Percentiles rank a stretch among this genome's conserved stretches.
phyloP scores from a whole-genome alignment of 345 rosid genomes.

The Citrus inodora region DNA sequence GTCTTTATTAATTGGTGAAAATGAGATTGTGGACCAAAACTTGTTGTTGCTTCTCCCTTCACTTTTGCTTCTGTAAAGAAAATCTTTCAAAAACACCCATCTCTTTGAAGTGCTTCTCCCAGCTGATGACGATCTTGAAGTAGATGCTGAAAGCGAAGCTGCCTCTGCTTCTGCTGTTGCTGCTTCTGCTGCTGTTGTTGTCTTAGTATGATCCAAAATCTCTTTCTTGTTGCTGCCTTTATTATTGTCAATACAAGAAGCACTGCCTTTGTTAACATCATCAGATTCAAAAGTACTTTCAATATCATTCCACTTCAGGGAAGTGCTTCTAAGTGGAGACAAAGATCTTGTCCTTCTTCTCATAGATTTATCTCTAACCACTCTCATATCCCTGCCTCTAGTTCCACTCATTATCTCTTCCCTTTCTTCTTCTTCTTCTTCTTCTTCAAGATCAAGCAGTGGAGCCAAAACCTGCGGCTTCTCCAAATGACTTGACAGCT shows the following conservation, averaged over 20 bases:
- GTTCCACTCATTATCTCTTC: neutral
- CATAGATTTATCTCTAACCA: slow-evolving; percentile 55
- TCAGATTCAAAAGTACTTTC: slow-evolving; percentile 8
- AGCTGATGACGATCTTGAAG: slow-evolving; percentile 83
- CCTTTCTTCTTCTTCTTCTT: slow-evolving; percentile 38
- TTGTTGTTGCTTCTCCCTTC: slow-evolving; percentile 88
- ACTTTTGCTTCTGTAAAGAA: slow-evolving; percentile 79
- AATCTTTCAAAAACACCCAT: slow-evolving; percentile 90
- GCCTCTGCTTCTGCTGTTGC: slow-evolving; percentile 11
- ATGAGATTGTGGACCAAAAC: slow-evolving; percentile 63
- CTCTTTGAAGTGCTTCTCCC: slow-evolving; percentile 87
- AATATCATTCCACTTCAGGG: slow-evolving; percentile 34
- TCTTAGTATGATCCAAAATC: slow-evolving; percentile 15
- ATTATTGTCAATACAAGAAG: slow-evolving; percentile 9
- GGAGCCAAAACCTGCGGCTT: slow-evolving; percentile 74
- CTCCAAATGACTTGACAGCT: slow-evolving; percentile 82
- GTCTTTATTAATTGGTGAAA: slow-evolving; percentile 58
- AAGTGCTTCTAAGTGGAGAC: slow-evolving; percentile 65
- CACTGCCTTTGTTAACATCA: neutral
- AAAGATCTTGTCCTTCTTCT: slow-evolving; percentile 82
- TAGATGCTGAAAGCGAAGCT: slow-evolving; percentile 60
- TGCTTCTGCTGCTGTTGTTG: slow-evolving; percentile 18
- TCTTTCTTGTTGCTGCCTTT: neutral
- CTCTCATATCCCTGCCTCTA: slow-evolving; percentile 73
- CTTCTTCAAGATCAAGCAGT: slow-evolving; percentile 55